Percentiles rank a stretch among this genome's conserved stretches.
phyloP scores from a whole-genome alignment of 1,284 basidiomycete genomes.

The Rhodotorula sp. region DNA sequence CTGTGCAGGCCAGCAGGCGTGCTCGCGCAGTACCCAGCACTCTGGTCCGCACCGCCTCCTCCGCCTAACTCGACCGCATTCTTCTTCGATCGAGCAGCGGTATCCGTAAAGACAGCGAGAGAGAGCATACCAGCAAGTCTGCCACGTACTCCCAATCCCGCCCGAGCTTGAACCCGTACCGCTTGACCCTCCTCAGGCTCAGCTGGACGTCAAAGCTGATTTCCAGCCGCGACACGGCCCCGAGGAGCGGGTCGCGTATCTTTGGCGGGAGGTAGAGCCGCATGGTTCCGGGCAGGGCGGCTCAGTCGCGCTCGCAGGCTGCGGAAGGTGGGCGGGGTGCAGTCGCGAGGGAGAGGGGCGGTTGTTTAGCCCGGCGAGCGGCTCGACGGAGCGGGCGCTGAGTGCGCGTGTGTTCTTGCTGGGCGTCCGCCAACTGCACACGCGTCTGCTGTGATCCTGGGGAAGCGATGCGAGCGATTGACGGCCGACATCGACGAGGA shows the following conservation, averaged over 20 bases:
- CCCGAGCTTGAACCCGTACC: constrained; percentile 34
- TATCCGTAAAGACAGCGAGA: neutral
- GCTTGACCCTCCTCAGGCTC: constrained; percentile 23
- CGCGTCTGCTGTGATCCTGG: too few species aligned
- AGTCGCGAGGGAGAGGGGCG: neutral
- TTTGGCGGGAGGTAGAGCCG: constrained; percentile 18
- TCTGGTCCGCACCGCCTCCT: neutral
- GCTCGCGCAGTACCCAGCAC: too few species aligned
- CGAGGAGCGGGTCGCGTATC: constrained; percentile 25
- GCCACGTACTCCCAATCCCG: constrained; percentile 29
- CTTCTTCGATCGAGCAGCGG: neutral
- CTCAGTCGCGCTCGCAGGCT: too few species aligned
- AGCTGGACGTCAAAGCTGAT: constrained; percentile 38
- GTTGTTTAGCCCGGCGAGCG: neutral
- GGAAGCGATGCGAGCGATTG: too few species aligned
- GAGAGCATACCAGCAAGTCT: neutral
- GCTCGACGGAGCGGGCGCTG: too few species aligned
- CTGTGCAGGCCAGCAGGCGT: too few species aligned
- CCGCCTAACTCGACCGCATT: neutral
- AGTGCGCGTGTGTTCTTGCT: too few species aligned
- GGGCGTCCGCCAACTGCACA: too few species aligned
- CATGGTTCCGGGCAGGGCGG: neutral
- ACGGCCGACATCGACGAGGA: too few species aligned
- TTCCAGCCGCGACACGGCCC: constrained; percentile 36
- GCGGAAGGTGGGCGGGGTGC: neutral